These are phyloP conservation scores for Phtheirospermum japonicum DNA, from an alignment of 257 asterid species.

Conservation along the genomic window DNA sequence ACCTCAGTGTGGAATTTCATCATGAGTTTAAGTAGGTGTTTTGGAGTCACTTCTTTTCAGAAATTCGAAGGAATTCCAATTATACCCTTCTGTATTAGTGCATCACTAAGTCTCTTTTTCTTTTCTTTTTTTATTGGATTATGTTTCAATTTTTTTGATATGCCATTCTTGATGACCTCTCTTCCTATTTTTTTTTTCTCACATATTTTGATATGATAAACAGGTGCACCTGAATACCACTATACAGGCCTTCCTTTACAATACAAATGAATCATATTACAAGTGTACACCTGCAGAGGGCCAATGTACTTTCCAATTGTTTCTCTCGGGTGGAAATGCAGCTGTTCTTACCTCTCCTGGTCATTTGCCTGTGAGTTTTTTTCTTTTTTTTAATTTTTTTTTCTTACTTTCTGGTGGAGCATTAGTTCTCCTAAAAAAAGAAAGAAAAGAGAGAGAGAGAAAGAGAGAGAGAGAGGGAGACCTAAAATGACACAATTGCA, in stretches of 20 bases:
- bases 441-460: neutral
- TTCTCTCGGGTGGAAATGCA: conserved; percentile 40
- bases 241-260: conserved; percentile 45
- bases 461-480: neutral
- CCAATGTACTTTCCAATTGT: conserved; percentile 48
- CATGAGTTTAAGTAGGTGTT: neutral
- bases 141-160: conserved; percentile 1
- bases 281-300: conserved; percentile 49
- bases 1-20: conserved; percentile 5
- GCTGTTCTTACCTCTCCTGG: conserved; percentile 74
- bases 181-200: conserved; percentile 11
- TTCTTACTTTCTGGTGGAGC: no score
- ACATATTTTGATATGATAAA: conserved; percentile 24
- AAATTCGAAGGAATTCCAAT: neutral
- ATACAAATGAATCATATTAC: conserved; percentile 59
- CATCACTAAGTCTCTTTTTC: conserved; percentile 1
- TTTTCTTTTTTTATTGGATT: neutral
- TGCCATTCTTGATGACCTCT: conserved; percentile 5
- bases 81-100: neutral
- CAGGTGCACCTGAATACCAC: conserved; percentile 58
- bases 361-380: conserved; percentile 53
- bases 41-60: conserved; percentile 1
- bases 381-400: neutral
- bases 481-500: neutral
- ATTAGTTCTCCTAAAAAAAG: neutral